These are phyloP conservation scores for Aspergillus sclerotioniger DNA, from an alignment of 495 filamentous ascomycete species.

Conservation along the genomic window DNA sequence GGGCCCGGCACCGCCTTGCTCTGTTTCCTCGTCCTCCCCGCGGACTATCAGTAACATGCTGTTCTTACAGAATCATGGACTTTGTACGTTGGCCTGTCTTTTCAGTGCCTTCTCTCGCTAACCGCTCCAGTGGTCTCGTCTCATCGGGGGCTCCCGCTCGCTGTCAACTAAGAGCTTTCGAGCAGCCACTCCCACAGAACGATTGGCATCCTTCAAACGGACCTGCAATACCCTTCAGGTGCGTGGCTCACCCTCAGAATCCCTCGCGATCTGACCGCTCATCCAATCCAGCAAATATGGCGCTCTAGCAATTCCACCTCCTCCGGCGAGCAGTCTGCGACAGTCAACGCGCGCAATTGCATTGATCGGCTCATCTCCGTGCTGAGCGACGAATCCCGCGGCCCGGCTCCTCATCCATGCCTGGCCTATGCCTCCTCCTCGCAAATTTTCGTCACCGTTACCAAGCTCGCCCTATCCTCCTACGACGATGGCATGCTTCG, in stretches of 20 bases:
- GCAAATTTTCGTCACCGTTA: conserved; percentile 82
- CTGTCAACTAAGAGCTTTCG: conserved; percentile 60
- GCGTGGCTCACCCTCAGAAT: conserved; percentile 19
- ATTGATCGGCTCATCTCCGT: conserved; percentile 72
- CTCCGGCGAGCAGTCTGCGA: conserved; percentile 48
- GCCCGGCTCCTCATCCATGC: conserved; percentile 83
- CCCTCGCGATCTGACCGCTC: conserved; percentile 5
- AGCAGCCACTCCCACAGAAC: conserved; percentile 75
- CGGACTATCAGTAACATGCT: conserved; percentile 31
- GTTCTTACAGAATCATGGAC: conserved; percentile 35
- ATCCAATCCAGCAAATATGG: conserved; percentile 69
- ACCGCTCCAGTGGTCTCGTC: conserved; percentile 73
- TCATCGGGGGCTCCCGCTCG: conserved; percentile 77
- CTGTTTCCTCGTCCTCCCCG: conserved; percentile 14
- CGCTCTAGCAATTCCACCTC: conserved; percentile 54
- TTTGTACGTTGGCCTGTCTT: conserved; percentile 31
- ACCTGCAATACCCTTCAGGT: conserved; percentile 84
- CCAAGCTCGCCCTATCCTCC: conserved; percentile 76
- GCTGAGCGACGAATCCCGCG: conserved; percentile 83
- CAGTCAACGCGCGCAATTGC: conserved; percentile 49
- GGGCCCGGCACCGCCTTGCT: not conserved
- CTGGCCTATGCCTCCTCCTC: conserved; percentile 77
- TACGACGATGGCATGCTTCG: conserved; percentile 77
- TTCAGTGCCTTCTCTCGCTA: conserved; percentile 3
- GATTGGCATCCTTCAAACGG: conserved; percentile 86